Base-by-base conservation (phyloP, 129 eudicot genomes). In the Flaveria sonorensis region DNA sequence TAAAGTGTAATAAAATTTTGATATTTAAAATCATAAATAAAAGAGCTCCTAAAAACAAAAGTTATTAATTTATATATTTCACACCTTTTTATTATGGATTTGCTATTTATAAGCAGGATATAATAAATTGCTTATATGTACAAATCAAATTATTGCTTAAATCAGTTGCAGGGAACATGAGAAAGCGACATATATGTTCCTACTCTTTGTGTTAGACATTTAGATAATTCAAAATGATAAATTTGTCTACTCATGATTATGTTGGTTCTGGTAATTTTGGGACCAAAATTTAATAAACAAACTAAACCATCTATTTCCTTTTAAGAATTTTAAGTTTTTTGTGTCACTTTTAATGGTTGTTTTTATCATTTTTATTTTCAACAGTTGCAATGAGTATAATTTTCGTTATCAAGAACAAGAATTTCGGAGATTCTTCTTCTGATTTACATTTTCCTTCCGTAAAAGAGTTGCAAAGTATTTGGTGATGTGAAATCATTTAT, bases 401-500 rank as follows among this genome's bases (percentile, higher is more conserved):
- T 18, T 11, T 20, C 14, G 14, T 39, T 47, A 32, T 50, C 59
- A 71, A 79, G 65, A 20, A 71, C 9, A 26, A 23, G 65, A 71
- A 32, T 46, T 72, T 59, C 6, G 14, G 23, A 68, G 23, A 80
- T 80, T 42, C 79, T 73, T 73, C 26, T 73, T 73, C 48, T 53
- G 68, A 80, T 80, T 78, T 48, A 71, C 52, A 40, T 71, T 18
- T 23, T 36, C 26, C 56, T 40, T 39, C 48, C 7, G 32, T 69
- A 57, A 69, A 28, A 3, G 42, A 51, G 55, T 16, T 61, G 51
- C 56, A 69, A 57, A 43, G 20, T 68, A 42, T 59, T 57, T 68
- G 66, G 47, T 59, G 61, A 68, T 72, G 59, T 61, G 59, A 83
- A 76, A 86, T 79, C 63, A 70, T 71, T 78, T 43, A 19, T 12